Evolutionary conservation across 257 asterid species (phyloP), one percentile per base, ranked within the genome.

Genomic region (Capsicum baccatum): DNA sequence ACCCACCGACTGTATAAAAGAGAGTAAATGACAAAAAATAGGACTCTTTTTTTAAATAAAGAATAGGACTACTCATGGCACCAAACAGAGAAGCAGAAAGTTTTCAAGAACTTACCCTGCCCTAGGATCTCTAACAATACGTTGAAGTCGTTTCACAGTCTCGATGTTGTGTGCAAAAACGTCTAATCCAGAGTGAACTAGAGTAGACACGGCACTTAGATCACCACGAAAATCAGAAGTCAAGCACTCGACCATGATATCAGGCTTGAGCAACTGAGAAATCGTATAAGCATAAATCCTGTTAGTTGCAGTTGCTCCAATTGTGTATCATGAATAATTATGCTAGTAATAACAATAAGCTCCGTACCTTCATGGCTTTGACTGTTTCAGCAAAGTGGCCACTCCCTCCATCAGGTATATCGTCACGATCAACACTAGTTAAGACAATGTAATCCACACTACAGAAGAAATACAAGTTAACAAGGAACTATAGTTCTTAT

Each of bases 191-290:
- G 98, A 97, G 88, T 90, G 92, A 79, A 90, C 96, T 16, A 97
- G 92, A 60, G 91, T 87, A 78, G 92, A 92, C 33, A 95, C 99
- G 76, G 98, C 95, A 85, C 88, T 86, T 84, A 93, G 86, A 86
- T 97, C 98, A 69, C 98, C 98, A 52, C 98, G 95, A 87, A 97
- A 97, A 92, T 97, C 99, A 67, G 98, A 97, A 62, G 99, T 95
- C 85, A 97, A 89, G 87, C 99, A 97, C 89, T 95, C 98, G 19
- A 97, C 94, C 97, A 97, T 92, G 87, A 97, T 93, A 11, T 91
- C 98, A 67, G 98, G 98, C 86, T 93, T 95, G 73, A 97, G 95
- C 82, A 79, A 85, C 99, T 94, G 95, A 86, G 84, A 85, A 81
- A 78, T 70, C 91, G 82, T 9, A 33, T 54, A 78, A 57, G 50